Conservation (phyloP, 768 basidiomycete genomes). For the Russula sp. region DNA sequence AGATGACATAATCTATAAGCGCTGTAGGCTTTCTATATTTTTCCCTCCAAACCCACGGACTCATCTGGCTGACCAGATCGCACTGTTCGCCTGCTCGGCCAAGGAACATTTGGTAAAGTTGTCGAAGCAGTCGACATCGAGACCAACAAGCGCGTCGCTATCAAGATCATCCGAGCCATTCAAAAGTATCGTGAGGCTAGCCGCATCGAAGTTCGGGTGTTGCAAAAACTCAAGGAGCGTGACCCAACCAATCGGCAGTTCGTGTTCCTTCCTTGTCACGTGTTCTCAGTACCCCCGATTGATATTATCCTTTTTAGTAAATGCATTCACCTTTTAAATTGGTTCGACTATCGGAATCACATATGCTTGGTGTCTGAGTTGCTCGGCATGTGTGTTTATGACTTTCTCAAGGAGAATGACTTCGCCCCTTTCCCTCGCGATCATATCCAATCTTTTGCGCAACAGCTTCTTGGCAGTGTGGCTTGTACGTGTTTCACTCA, state of each 20-base stretch:
- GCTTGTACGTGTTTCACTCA: slow-evolving; percentile 59
- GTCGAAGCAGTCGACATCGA: slow-evolving; percentile 85
- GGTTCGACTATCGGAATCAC: slow-evolving; percentile 97
- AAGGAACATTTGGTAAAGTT: slow-evolving; percentile 98
- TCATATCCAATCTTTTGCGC: slow-evolving; percentile 95
- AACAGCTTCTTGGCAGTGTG: slow-evolving; percentile 85
- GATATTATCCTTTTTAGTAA: slow-evolving; percentile 48
- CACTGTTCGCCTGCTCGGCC: slow-evolving; percentile 83
- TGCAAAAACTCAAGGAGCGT: slow-evolving; percentile 82
- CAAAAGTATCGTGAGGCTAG: slow-evolving; percentile 98
- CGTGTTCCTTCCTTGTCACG: slow-evolving; percentile 30
- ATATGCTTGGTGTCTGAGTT: slow-evolving; percentile 96
- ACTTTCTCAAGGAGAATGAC: slow-evolving; percentile 96
- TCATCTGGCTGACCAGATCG: slow-evolving; percentile 54
- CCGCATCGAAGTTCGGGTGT: slow-evolving; percentile 94
- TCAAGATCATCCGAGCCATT: slow-evolving; percentile 98
- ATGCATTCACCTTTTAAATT: slow-evolving; percentile 92
- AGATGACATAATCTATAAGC: slow-evolving; percentile 79
- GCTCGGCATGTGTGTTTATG: slow-evolving; percentile 95
- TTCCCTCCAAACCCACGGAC: neutral
- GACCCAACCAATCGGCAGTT: slow-evolving; percentile 87
- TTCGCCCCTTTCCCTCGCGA: slow-evolving; percentile 94
- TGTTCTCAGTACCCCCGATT: slow-evolving; percentile 19
- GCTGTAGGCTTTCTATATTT: slow-evolving; percentile 50
- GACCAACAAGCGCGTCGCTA: slow-evolving; percentile 74